Conservation (phyloP, 768 basidiomycete genomes). For the Calocybe cyanea region DNA sequence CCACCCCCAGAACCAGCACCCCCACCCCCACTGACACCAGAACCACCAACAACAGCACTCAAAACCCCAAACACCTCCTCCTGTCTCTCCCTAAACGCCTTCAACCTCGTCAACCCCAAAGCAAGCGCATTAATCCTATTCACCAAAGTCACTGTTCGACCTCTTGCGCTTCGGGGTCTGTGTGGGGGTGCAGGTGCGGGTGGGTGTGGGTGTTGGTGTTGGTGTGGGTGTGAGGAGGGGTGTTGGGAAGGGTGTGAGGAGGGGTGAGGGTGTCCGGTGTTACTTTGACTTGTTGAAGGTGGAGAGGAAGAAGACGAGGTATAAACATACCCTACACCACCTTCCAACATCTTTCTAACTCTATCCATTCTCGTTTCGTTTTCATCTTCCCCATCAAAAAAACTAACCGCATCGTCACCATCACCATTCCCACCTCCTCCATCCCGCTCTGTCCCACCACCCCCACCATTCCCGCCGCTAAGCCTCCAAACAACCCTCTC, state of each 20-base stretch:
- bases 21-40: too few relatives aligned
- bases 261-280: too few relatives aligned
- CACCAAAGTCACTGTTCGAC: conserved; percentile 64
- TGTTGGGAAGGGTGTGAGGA: too few relatives aligned
- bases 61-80: conserved; percentile 67
- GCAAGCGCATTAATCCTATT: conserved; percentile 77
- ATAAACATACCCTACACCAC: conserved; percentile 53
- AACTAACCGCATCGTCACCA: conserved; percentile 48
- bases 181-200: too few relatives aligned
- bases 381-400: conserved; percentile 31
- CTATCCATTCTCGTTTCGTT: conserved; percentile 50
- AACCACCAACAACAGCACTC: conserved; percentile 37
- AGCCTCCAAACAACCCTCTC: conserved; percentile 41
- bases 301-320: too few relatives aligned
- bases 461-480: conserved; percentile 31
- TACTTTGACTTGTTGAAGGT: too few relatives aligned
- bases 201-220: too few relatives aligned
- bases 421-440: conserved; percentile 31
- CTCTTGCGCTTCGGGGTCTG: conserved; percentile 34
- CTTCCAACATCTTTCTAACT: conserved; percentile 52
- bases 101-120: conserved; percentile 64
- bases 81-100: conserved; percentile 71
- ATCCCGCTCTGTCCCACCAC: conserved; percentile 50
- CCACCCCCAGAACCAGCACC: too few relatives aligned
- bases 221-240: too few relatives aligned